Conservation (phyloP, 2,329 filamentous ascomycete genomes). For the Cercospora beticola region DNA sequence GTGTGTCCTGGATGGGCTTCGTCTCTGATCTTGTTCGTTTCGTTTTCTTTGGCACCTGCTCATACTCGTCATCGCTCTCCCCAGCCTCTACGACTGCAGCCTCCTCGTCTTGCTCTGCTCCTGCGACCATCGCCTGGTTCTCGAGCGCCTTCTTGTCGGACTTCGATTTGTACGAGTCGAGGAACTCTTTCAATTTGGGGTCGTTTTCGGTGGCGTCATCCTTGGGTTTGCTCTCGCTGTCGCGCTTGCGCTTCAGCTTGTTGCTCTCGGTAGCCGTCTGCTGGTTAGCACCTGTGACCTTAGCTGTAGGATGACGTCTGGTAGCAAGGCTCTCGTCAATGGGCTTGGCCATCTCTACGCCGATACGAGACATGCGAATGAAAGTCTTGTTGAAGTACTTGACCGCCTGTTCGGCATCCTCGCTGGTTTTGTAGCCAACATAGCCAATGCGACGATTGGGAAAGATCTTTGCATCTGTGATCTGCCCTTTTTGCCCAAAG, state of each 20-base stretch:
- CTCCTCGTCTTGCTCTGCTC: constrained; percentile 16
- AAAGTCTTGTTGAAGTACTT: constrained; percentile 95
- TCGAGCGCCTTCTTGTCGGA: constrained; percentile 49
- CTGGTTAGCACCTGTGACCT: constrained; percentile 23
- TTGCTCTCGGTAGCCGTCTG: constrained; percentile 24
- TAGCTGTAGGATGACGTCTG: constrained; percentile 20
- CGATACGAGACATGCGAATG: constrained; percentile 92
- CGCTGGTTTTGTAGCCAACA: constrained; percentile 82
- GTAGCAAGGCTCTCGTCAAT: constrained; percentile 50
- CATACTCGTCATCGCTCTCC: constrained; percentile 71
- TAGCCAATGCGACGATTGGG: constrained; percentile 89
- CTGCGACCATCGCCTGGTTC: constrained; percentile 47
- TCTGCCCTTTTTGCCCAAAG: constrained; percentile 69
- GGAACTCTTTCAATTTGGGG: constrained; percentile 80
- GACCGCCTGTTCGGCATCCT: constrained; percentile 78
- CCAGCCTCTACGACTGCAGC: constrained; percentile 36
- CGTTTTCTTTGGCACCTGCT: constrained; percentile 55
- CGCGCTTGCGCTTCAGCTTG: constrained; percentile 67
- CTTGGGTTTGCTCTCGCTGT: constrained; percentile 49
- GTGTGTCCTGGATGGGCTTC: background rate
- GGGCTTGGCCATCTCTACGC: constrained; percentile 81
- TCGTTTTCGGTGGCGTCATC: constrained; percentile 51
- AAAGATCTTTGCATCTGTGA: constrained; percentile 92
- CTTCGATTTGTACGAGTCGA: constrained; percentile 75
- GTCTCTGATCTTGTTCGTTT: constrained; percentile 35